These are phyloP conservation scores for Thraustochytrium striatum DNA, from an alignment of 352 stramenopile genomes.

Conservation along the genomic window DNA sequence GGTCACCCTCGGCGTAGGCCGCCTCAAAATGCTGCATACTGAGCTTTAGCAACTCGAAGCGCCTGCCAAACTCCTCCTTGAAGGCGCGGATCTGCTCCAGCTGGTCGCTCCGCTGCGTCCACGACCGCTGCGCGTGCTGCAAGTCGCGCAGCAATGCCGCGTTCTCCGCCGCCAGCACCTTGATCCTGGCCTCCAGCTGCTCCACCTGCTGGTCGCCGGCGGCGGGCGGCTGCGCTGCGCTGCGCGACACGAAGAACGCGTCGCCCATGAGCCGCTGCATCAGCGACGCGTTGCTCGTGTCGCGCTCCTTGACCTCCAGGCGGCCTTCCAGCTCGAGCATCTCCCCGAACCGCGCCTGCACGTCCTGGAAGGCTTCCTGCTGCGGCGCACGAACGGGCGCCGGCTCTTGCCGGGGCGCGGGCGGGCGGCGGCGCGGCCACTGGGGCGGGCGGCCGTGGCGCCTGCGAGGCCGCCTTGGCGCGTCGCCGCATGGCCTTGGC, in stretches of 20 bases:
- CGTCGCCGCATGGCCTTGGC: constrained; percentile 8
- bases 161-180: constrained; percentile 14
- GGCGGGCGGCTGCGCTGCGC: background rate
- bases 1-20: constrained; percentile 18
- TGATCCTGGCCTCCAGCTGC: background rate
- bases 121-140: background rate
- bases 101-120: background rate
- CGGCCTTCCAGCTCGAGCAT: background rate
- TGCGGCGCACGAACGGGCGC: background rate
- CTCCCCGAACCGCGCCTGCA: constrained; percentile 1
- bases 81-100: background rate
- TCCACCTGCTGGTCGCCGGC: background rate
- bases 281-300: background rate
- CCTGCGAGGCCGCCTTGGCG: background rate
- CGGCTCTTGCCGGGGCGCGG: background rate
- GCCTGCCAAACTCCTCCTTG: background rate
- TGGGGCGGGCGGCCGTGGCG: background rate
- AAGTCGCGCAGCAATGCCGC: constrained; percentile 1
- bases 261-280: too few relatives aligned
- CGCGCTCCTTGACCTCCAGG: background rate
- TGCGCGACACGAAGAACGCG: background rate
- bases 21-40: constrained; percentile 39
- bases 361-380: constrained; percentile 1
- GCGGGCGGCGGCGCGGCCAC: background rate
- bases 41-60: constrained; percentile 25